phyloP scores from a whole-genome alignment of 768 basidiomycete genomes.

The Suillus lakei region DNA sequence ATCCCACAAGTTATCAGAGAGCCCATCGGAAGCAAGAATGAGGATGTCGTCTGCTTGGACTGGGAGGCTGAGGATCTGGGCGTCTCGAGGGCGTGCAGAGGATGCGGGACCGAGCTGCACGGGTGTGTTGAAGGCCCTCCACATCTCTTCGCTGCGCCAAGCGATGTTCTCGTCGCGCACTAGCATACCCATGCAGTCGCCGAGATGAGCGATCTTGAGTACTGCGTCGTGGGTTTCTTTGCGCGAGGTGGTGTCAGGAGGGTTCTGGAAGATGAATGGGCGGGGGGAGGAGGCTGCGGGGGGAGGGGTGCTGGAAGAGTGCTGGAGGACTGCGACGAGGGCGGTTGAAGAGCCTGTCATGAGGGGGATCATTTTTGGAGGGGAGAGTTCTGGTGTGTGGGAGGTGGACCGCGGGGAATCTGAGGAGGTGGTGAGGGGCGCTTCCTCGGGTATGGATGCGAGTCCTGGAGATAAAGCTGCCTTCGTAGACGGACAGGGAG shows the following conservation, averaged over 20 bases:
- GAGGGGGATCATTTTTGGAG: conserved; percentile 42
- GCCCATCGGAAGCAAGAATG: conserved; percentile 80
- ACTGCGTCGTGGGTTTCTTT: conserved; percentile 57
- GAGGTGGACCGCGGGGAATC: conserved; percentile 4
- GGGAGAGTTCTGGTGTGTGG: conserved; percentile 23
- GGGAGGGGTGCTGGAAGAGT: conserved; percentile 30
- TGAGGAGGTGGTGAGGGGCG: conserved; percentile 8
- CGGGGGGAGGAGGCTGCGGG: conserved; percentile 20
- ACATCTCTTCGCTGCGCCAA: conserved; percentile 93
- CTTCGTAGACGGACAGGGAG: conserved; percentile 17
- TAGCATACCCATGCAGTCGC: conserved; percentile 88
- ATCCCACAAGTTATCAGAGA: conserved; percentile 90
- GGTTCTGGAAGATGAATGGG: conserved; percentile 23
- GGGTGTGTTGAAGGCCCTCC: conserved; percentile 81
- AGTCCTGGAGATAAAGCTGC: conserved; percentile 19
- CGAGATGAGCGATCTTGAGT: conserved; percentile 82
- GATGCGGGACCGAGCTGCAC: conserved; percentile 66
- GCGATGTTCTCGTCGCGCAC: conserved; percentile 78
- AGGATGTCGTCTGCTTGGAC: conserved; percentile 76
- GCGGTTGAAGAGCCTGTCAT: conserved; percentile 71
- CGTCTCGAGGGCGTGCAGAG: conserved; percentile 66
- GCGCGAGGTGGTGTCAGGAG: conserved; percentile 21
- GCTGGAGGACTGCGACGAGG: conserved; percentile 66
- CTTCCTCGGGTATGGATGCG: conserved; percentile 28
- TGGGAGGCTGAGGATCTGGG: conserved; percentile 71